Percentiles rank a stretch among this genome's conserved stretches.
These are phyloP conservation scores for Hygrocybe punicea DNA, from an alignment of 768 basidiomycete genomes.

Conservation along the genomic window DNA sequence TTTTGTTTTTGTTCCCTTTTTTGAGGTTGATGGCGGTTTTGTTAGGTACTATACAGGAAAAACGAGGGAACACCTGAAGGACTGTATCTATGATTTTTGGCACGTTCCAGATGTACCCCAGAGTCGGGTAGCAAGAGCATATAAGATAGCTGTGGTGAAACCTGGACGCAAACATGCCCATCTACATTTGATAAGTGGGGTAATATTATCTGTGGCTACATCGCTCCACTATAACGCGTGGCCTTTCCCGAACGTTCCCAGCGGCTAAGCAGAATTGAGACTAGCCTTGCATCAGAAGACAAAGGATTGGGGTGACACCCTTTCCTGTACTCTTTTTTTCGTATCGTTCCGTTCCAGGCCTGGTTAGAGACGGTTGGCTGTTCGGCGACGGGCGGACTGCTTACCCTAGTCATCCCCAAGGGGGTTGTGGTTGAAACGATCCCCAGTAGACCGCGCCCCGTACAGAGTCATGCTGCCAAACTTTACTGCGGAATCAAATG, in stretches of 20 bases:
- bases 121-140: slow-evolving; percentile 61
- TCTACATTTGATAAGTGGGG: too few relatives aligned
- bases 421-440: slow-evolving; percentile 69
- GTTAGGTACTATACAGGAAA: slow-evolving; percentile 86
- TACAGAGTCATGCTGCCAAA: too few relatives aligned
- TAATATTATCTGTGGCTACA: too few relatives aligned
- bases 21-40: slow-evolving; percentile 11
- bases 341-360: slow-evolving; percentile 42
- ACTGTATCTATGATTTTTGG: slow-evolving; percentile 1
- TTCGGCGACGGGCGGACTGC: slow-evolving; percentile 62
- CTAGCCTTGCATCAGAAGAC: too few relatives aligned
- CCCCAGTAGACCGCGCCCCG: too few relatives aligned
- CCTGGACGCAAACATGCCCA: too few relatives aligned
- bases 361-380: slow-evolving; percentile 84
- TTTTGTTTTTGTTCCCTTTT: background rate
- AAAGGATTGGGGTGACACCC: too few relatives aligned
- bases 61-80: slow-evolving; percentile 89
- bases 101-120: slow-evolving; percentile 45
- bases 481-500: too few relatives aligned
- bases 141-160: too few relatives aligned
- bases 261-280: too few relatives aligned
- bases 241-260: too few relatives aligned
- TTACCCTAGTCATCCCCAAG: slow-evolving; percentile 57
- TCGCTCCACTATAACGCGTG: too few relatives aligned
- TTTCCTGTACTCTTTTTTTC: background rate